Evolutionary conservation across 2,329 filamentous ascomycete genomes (phyloP).

Genomic region (Diaporthe nobilis): DNA sequence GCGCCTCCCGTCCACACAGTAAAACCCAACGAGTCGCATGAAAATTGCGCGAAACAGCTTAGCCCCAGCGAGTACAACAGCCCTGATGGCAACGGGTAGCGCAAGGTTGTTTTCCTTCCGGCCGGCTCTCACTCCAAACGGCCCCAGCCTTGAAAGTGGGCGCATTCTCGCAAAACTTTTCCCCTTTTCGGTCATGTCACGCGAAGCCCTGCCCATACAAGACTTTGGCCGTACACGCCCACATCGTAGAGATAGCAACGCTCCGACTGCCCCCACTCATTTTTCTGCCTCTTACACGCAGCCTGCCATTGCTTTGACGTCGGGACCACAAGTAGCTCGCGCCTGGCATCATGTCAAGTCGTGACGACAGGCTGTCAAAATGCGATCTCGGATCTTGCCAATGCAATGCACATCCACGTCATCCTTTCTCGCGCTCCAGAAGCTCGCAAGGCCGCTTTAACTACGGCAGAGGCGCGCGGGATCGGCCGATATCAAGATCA

Average conservation of each 20-base stretch:
- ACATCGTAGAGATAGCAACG: neutral
- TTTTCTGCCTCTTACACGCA: neutral
- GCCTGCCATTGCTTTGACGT: slow-evolving; percentile 7
- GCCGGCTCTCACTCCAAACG: slow-evolving; percentile 16
- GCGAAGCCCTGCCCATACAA: neutral
- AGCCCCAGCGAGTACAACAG: slow-evolving; percentile 8
- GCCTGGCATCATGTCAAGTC: slow-evolving; percentile 8
- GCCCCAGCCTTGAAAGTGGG: slow-evolving; percentile 6
- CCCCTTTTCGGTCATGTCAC: neutral
- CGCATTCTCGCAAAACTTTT: slow-evolving; percentile 22
- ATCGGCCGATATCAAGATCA: slow-evolving; percentile 28
- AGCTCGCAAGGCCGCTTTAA: slow-evolving; percentile 22
- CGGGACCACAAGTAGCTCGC: neutral
- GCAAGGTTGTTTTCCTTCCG: slow-evolving; percentile 16
- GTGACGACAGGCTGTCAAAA: slow-evolving; percentile 24
- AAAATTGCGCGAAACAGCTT: slow-evolving; percentile 23
- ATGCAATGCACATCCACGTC: slow-evolving; percentile 9
- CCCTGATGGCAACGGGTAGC: slow-evolving; percentile 4
- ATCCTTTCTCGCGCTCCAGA: slow-evolving; percentile 11
- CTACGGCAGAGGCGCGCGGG: slow-evolving; percentile 23
- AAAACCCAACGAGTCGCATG: slow-evolving; percentile 16
- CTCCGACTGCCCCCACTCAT: neutral
- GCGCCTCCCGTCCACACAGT: neutral
- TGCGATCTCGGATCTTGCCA: slow-evolving; percentile 5
- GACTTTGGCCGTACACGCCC: neutral